phyloP scores from a whole-genome alignment of 1,284 basidiomycete species.

The Marasmius tenuissimus region DNA sequence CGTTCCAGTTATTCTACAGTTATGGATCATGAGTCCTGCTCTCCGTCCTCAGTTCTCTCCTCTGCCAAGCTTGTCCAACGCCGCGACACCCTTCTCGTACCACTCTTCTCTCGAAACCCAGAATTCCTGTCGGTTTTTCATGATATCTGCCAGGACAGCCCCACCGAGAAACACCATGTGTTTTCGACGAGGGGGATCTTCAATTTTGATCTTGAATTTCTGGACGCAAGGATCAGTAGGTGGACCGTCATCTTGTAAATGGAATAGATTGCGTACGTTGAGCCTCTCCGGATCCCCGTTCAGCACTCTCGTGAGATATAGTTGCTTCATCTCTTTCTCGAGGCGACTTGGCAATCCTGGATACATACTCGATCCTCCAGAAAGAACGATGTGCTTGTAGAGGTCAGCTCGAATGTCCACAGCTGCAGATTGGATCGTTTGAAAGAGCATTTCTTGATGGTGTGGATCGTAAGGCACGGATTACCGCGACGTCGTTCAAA shows the following conservation, averaged over 20 bases:
- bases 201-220: constrained; percentile 99
- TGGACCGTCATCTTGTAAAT: background rate
- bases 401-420: constrained; percentile 90
- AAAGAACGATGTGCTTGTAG: constrained; percentile 98
- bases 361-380: constrained; percentile 98
- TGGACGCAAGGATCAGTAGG: constrained; percentile 33
- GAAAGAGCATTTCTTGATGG: constrained; percentile 88
- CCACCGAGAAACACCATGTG: constrained; percentile 99
- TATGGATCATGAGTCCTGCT: background rate
- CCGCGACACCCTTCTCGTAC: constrained; percentile 83
- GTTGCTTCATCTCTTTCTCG: constrained; percentile 99
- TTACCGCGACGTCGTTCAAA: background rate
- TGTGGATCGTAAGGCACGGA: background rate
- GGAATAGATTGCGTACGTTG: constrained; percentile 60
- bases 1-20: background rate
- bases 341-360: constrained; percentile 94
- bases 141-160: constrained; percentile 95
- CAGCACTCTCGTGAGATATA: constrained; percentile 90
- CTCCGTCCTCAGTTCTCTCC: constrained; percentile 45
- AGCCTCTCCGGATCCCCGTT: constrained; percentile 83
- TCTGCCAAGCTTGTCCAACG: constrained; percentile 83
- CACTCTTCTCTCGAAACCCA: constrained; percentile 94
- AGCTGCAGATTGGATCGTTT: constrained; percentile 92
- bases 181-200: constrained; percentile 96
- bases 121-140: constrained; percentile 94